A percentile compares a stretch with the other conserved stretches of the same genome.
Conservation (phyloP, 331 rosid species). For the Phaseolus coccineus region DNA sequence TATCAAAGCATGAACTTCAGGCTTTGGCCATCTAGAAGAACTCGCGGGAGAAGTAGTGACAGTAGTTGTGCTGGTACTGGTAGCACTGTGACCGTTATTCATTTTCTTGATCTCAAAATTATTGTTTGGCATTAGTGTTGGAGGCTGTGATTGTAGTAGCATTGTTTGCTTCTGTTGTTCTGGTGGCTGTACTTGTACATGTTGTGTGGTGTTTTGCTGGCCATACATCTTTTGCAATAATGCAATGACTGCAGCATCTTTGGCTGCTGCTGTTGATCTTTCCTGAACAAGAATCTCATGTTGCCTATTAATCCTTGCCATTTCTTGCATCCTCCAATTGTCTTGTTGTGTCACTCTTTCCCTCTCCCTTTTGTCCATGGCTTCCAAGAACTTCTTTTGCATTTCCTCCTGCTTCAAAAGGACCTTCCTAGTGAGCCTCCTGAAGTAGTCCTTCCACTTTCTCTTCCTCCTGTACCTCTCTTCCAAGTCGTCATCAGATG, state of each 20-base stretch:
- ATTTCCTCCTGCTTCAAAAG: conserved; percentile 79
- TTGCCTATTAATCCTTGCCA: conserved; percentile 65
- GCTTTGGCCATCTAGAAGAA: conserved; percentile 83
- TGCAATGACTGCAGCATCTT: conserved; percentile 72
- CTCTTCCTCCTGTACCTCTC: conserved; percentile 60
- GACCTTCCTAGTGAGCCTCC: conserved; percentile 65
- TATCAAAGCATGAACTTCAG: conserved; percentile 79
- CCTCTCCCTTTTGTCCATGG: conserved; percentile 67
- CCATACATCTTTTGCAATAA: conserved; percentile 67
- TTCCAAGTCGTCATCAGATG: conserved; percentile 76
- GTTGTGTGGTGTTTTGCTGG: conserved; percentile 33
- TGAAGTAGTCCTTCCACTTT: conserved; percentile 82
- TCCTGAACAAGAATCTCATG: conserved; percentile 77
- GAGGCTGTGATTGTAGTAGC: conserved; percentile 1
- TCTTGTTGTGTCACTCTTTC: conserved; percentile 66
- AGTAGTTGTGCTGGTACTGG: background rate
- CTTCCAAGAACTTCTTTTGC: conserved; percentile 76
- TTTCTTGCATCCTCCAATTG: conserved; percentile 78
- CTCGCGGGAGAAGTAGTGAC: background rate
- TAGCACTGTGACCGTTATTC: conserved; percentile 39
- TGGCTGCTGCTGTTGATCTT: conserved; percentile 68
- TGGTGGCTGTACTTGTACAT: background rate
- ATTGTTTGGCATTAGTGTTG: conserved; percentile 10
- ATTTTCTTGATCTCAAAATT: conserved; percentile 43
- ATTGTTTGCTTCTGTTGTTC: background rate